Evolutionary conservation across 441 rosid genomes (phyloP).

Genomic region (Syzygium malaccense): DNA sequence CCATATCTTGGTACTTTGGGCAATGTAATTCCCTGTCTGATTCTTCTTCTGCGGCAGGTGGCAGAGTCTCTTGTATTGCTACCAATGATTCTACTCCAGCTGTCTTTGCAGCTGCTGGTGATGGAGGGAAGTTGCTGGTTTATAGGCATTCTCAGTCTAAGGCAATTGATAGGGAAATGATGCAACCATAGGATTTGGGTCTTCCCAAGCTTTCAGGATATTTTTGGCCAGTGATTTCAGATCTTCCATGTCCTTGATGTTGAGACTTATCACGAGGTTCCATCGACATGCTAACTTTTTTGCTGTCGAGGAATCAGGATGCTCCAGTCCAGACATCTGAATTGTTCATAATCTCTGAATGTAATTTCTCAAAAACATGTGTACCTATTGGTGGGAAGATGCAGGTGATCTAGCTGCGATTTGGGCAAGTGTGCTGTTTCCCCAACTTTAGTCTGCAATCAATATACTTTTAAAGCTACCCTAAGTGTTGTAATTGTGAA

Average conservation of each 20-base stretch:
- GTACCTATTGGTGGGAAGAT: background rate
- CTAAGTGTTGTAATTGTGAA: background rate
- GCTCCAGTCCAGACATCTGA: background rate
- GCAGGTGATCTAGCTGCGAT: background rate
- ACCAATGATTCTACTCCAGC: conserved; percentile 47
- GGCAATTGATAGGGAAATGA: background rate
- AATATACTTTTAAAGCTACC: background rate
- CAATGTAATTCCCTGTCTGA: background rate
- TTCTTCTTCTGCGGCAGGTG: conserved; percentile 23
- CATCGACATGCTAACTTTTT: background rate
- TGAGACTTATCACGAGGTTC: background rate
- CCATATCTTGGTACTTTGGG: background rate
- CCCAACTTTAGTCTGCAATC: background rate
- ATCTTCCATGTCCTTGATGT: background rate
- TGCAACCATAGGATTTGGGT: background rate
- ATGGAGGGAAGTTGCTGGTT: conserved; percentile 57
- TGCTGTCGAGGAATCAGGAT: background rate
- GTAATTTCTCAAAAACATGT: background rate
- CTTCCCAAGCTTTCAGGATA: background rate
- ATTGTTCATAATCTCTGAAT: background rate
- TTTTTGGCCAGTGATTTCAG: background rate
- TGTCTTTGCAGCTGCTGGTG: conserved; percentile 43
- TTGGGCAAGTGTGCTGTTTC: background rate
- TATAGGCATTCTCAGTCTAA: conserved; percentile 21
- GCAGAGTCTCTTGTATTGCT: conserved; percentile 56